A percentile compares a stretch with the other conserved stretches of the same genome.
Evolutionary conservation across 164 flowering plant species (phyloP).

Genomic region (Magnolia officinalis): DNA sequence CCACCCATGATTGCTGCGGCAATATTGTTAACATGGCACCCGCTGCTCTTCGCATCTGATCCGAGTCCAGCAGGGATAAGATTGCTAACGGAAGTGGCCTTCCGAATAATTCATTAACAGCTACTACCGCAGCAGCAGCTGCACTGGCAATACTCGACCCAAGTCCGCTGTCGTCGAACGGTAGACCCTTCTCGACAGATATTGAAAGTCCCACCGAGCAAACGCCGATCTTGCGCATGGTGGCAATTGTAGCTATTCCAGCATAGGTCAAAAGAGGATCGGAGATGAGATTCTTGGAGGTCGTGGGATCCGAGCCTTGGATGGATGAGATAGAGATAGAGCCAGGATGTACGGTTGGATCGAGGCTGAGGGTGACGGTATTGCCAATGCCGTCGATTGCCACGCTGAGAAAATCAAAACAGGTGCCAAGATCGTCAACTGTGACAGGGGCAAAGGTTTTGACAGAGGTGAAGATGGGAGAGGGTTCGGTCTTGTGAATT

Average conservation of each 20-base stretch:
- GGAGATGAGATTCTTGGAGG: constrained; percentile 45
- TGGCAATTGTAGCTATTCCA: constrained; percentile 80
- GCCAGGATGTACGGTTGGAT: constrained; percentile 61
- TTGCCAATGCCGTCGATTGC: constrained; percentile 92
- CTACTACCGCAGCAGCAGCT: constrained; percentile 88
- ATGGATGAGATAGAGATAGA: constrained; percentile 60
- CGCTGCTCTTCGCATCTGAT: constrained; percentile 82
- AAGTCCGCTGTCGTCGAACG: constrained; percentile 65
- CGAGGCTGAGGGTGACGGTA: constrained; percentile 52
- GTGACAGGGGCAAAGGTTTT: constrained; percentile 90
- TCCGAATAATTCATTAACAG: constrained; percentile 81
- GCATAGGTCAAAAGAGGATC: constrained; percentile 78
- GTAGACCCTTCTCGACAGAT: constrained; percentile 75
- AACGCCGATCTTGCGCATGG: constrained; percentile 61
- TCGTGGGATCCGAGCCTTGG: constrained; percentile 31
- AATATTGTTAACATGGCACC: constrained; percentile 81
- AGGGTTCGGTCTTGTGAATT: constrained; percentile 26
- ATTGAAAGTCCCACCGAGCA: constrained; percentile 74
- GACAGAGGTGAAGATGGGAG: constrained; percentile 66
- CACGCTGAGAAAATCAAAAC: constrained; percentile 93
- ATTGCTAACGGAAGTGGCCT: constrained; percentile 31
- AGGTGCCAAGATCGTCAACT: constrained; percentile 88
- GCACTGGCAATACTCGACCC: constrained; percentile 90
- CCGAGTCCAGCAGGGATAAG: constrained; percentile 76
- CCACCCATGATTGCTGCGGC: constrained; percentile 88